A percentile compares a stretch with the other conserved stretches of the same genome.
These are phyloP conservation scores for Solanum sitiens DNA, from an alignment of 257 asterid species.

Conservation along the genomic window DNA sequence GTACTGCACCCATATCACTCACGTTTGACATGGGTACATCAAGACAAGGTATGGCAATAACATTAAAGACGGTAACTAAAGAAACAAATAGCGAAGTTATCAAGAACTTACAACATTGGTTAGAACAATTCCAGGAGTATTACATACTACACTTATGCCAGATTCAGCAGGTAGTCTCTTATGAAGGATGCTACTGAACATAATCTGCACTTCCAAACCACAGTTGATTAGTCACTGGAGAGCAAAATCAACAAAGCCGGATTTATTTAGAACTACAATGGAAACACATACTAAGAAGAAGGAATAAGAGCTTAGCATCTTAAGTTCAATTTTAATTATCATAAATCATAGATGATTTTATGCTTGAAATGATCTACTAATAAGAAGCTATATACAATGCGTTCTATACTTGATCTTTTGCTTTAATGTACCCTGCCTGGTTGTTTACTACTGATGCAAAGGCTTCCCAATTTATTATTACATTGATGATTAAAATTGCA, in stretches of 20 bases:
- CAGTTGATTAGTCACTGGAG: conserved; percentile 4
- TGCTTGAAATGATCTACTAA: not conserved
- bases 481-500: not conserved
- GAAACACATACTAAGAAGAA: not conserved
- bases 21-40: not conserved
- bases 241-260: not conserved
- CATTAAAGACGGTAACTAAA: not conserved
- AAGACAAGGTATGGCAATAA: not conserved
- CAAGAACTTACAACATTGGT: conserved; percentile 83
- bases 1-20: not conserved
- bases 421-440: not conserved
- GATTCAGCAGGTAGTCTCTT: conserved; percentile 87
- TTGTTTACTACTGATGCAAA: not conserved
- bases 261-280: not conserved
- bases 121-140: conserved; percentile 90
- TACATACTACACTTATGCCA: conserved; percentile 74
- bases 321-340: not conserved
- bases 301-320: not conserved
- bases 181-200: conserved; percentile 89
- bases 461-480: not conserved
- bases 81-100: not conserved
- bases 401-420: not conserved
- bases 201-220: conserved; percentile 45
- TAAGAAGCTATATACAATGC: not conserved
- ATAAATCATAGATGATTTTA: not conserved